Percentiles rank a stretch among this genome's conserved stretches.
Conservation (phyloP, 73 alveolate genomes). For the Paramecium tetraurelia region DNA sequence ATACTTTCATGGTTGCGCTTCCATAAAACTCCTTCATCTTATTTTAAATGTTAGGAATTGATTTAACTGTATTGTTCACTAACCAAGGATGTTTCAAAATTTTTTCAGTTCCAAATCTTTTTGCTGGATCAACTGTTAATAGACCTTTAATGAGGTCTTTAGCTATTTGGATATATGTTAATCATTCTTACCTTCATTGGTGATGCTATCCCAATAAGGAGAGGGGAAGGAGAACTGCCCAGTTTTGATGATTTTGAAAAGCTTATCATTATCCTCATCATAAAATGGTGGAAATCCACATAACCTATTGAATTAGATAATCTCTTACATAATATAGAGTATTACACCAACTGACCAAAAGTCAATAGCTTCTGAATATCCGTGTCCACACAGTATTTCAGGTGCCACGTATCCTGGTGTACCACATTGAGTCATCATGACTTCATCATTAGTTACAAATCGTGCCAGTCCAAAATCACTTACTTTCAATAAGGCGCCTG, state of each 20-base stretch:
- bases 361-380: constrained; percentile 68
- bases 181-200: constrained; percentile 49
- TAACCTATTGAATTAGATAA: constrained; percentile 9
- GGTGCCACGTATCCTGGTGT: constrained; percentile 81
- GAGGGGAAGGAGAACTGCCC: constrained; percentile 57
- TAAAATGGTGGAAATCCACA: constrained; percentile 74
- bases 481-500: constrained; percentile 65
- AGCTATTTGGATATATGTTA: constrained; percentile 57
- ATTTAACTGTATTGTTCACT: constrained; percentile 80
- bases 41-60: constrained; percentile 79
- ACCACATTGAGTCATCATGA: constrained; percentile 68
- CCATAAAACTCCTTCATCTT: constrained; percentile 78
- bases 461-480: constrained; percentile 81
- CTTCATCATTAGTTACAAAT: constrained; percentile 46
- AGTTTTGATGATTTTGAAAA: background rate
- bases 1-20: constrained; percentile 34
- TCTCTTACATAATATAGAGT: constrained; percentile 60
- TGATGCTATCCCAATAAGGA: constrained; percentile 58
- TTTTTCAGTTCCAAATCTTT: constrained; percentile 69
- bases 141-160: constrained; percentile 77
- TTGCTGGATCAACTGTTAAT: constrained; percentile 75
- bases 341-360: constrained; percentile 74
- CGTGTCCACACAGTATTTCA: constrained; percentile 67
- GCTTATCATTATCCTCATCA: constrained; percentile 66
- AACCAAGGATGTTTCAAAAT: constrained; percentile 81